These are phyloP conservation scores for Pseudozyma tsukubaensis DNA, from an alignment of 1,284 basidiomycete species.

Conservation along the genomic window DNA sequence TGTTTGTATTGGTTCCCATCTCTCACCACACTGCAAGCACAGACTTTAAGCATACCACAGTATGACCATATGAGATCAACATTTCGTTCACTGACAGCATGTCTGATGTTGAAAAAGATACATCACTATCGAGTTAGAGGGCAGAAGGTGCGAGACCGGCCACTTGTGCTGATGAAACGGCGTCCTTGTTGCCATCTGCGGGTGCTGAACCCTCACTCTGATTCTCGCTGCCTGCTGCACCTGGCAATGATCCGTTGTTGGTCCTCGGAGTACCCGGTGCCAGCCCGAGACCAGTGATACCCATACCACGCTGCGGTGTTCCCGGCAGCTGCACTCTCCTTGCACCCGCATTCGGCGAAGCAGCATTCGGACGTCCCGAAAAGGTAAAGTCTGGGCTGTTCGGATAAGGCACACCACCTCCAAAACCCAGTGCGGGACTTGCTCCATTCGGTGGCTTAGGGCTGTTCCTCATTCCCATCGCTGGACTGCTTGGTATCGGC, in stretches of 20 bases:
- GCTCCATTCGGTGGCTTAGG: slow-evolving; percentile 15
- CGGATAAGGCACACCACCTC: slow-evolving; percentile 8
- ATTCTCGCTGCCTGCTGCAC: not conserved
- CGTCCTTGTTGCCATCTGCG: not conserved
- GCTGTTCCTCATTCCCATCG: slow-evolving; percentile 26
- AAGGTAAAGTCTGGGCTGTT: slow-evolving; percentile 9
- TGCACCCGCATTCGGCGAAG: slow-evolving; percentile 20
- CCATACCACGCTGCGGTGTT: slow-evolving; percentile 16
- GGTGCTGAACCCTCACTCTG: not conserved
- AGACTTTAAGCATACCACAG: no score
- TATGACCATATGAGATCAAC: no score
- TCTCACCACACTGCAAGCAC: no score
- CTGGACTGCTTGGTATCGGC: slow-evolving; percentile 11
- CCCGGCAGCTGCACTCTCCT: slow-evolving; percentile 10
- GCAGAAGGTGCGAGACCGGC: slow-evolving; percentile 38
- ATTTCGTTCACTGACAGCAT: no score
- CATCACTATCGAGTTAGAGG: no score
- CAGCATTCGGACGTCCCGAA: not conserved
- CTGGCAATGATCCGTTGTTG: not conserved
- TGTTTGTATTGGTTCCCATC: no score
- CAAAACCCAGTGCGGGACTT: slow-evolving; percentile 21
- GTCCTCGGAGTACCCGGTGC: slow-evolving; percentile 18
- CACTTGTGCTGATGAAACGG: slow-evolving; percentile 22
- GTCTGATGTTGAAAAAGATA: no score
- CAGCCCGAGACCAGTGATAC: slow-evolving; percentile 19